Percentiles rank a stretch among this genome's conserved stretches.
Conservation (phyloP, 2,329 filamentous ascomycete genomes). For the Trematosphaeria pertusa region DNA sequence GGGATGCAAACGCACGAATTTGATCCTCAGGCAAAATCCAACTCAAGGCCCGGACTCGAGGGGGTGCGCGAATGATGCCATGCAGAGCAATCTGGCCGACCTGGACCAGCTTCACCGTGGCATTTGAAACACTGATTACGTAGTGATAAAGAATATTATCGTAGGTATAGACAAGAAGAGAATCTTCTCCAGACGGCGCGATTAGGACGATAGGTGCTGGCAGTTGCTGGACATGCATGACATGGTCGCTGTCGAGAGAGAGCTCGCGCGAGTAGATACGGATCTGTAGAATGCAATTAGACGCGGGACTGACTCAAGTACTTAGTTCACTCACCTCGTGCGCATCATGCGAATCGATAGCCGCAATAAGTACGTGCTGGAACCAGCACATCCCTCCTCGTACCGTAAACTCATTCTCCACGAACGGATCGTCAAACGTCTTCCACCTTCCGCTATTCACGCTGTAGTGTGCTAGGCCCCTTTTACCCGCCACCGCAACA, state of each 20-base stretch:
- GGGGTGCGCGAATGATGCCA: slow-evolving; percentile 92
- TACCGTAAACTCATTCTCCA: slow-evolving; percentile 91
- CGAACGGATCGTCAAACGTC: slow-evolving; percentile 79
- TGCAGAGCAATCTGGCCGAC: slow-evolving; percentile 99
- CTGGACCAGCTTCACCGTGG: slow-evolving; percentile 80
- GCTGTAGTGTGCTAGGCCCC: slow-evolving; percentile 94
- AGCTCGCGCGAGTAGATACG: slow-evolving; percentile 92
- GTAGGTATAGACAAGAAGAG: slow-evolving; percentile 93
- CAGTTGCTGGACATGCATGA: slow-evolving; percentile 79
- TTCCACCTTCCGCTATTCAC: slow-evolving; percentile 95
- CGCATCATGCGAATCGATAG: slow-evolving; percentile 82
- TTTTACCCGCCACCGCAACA: slow-evolving; percentile 90
- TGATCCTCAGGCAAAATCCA: slow-evolving; percentile 96
- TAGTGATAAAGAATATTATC: slow-evolving; percentile 97
- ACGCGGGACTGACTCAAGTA: too few species aligned
- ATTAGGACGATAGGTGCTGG: slow-evolving; percentile 89
- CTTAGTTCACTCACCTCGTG: slow-evolving; percentile 75
- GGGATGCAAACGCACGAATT: slow-evolving; percentile 61
- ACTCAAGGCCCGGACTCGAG: slow-evolving; percentile 88
- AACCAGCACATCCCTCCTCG: slow-evolving; percentile 99
- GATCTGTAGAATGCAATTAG: slow-evolving; percentile 61
- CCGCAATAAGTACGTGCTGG: slow-evolving; percentile 91
- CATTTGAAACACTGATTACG: slow-evolving; percentile 75
- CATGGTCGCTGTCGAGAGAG: slow-evolving; percentile 73
- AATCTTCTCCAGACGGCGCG: slow-evolving; percentile 89